Percentiles rank a stretch among this genome's conserved stretches.
Conservation (phyloP, 2,329 filamentous ascomycete species). For the Aspergillus neotritici region DNA sequence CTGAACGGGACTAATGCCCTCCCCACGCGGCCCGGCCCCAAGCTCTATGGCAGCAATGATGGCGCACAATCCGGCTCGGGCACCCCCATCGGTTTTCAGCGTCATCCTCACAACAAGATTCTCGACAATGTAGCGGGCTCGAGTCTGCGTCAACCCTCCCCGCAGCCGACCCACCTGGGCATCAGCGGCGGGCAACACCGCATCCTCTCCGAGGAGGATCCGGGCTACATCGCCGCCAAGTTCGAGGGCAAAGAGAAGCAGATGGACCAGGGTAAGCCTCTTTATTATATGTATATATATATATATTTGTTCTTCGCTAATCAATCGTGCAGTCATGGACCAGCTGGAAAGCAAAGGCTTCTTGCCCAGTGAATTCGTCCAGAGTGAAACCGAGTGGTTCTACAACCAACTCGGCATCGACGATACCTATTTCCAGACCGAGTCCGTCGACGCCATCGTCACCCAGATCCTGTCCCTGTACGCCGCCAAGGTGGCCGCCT, state of each 20-base stretch:
- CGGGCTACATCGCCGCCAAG: conserved; percentile 89
- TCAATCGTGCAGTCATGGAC: conserved; percentile 62
- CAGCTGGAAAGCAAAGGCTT: conserved; percentile 73
- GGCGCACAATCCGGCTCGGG: conserved; percentile 32
- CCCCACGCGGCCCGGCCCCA: conserved; percentile 26
- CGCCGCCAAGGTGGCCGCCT: conserved; percentile 91
- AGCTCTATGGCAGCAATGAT: conserved; percentile 30
- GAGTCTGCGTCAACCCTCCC: conserved; percentile 66
- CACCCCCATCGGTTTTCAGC: conserved; percentile 40
- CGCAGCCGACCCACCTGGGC: conserved; percentile 79
- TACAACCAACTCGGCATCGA: conserved; percentile 97
- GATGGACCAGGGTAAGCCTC: conserved; percentile 66
- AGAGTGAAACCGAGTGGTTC: conserved; percentile 89
- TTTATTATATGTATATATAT: conserved; percentile 2
- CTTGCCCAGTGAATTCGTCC: conserved; percentile 76
- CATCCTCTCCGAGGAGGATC: conserved; percentile 77
- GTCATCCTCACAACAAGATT: conserved; percentile 50
- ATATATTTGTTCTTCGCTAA: neutral
- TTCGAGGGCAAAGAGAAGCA: conserved; percentile 91
- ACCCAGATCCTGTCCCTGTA: conserved; percentile 95
- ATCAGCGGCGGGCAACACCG: conserved; percentile 59
- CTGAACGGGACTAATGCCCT: conserved; percentile 24
- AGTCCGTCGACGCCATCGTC: conserved; percentile 77
- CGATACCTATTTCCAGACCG: conserved; percentile 95
- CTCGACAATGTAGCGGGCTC: conserved; percentile 51